A percentile compares a stretch with the other conserved stretches of the same genome.
phyloP scores from a whole-genome alignment of 169 alveolate genomes.

The Miamiensis avidus region DNA sequence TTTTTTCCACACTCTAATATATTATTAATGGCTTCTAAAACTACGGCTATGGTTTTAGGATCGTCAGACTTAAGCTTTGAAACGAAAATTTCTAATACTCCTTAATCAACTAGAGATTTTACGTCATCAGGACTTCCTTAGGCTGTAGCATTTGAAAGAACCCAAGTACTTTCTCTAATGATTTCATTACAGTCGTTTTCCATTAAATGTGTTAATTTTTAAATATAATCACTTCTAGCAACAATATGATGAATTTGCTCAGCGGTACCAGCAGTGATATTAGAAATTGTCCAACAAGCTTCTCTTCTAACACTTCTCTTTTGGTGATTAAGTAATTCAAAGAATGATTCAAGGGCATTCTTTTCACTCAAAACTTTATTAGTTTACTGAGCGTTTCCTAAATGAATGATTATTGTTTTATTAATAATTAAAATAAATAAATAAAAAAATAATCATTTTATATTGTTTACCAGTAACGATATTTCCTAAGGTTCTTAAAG shows the following conservation, averaged over 20 bases:
- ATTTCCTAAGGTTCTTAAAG: slow-evolving; percentile 97
- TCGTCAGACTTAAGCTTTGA: slow-evolving; percentile 38
- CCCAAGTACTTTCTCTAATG: slow-evolving; percentile 74
- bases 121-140: slow-evolving; percentile 49
- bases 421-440: no score
- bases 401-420: no score
- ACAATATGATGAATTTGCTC: slow-evolving; percentile 40
- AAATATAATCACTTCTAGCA: slow-evolving; percentile 1
- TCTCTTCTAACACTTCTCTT: slow-evolving; percentile 95
- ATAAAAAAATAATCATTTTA: no score
- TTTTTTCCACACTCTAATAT: slow-evolving; percentile 57
- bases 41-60: slow-evolving; percentile 56
- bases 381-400: slow-evolving; percentile 94
- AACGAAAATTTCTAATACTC: slow-evolving; percentile 51
- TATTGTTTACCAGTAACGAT: slow-evolving; percentile 84
- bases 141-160: slow-evolving; percentile 70
- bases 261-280: slow-evolving; percentile 94
- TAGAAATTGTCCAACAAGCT: slow-evolving; percentile 97
- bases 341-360: slow-evolving; percentile 90
- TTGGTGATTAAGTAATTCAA: slow-evolving; percentile 83
- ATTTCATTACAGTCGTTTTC: slow-evolving; percentile 53
- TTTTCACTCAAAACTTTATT: slow-evolving; percentile 87
- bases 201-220: slow-evolving; percentile 29
- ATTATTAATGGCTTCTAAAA: slow-evolving; percentile 71
- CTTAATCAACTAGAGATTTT: slow-evolving; percentile 50